Percentiles rank a stretch among this genome's conserved stretches.
phyloP scores from a whole-genome alignment of 108 stramenopile species.

The Nannochloropsis salina region DNA sequence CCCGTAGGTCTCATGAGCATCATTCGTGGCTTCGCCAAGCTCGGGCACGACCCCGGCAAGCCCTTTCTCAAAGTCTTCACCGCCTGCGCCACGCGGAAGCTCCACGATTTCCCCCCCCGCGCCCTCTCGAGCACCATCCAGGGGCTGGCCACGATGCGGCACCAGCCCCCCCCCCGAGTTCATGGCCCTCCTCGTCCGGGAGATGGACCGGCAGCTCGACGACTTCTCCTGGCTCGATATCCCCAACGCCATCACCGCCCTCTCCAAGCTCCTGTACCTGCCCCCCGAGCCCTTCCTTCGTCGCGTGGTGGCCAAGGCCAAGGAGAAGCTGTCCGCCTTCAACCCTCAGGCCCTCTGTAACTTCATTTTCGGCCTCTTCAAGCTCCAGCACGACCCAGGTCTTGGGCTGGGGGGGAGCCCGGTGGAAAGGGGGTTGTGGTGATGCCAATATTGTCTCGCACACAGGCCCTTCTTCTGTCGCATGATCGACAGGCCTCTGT shows the following conservation, averaged over 20 bases:
- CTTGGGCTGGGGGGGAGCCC: too few species aligned
- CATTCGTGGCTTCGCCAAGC: slow-evolving; percentile 2
- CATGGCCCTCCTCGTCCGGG: not conserved
- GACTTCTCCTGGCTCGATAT: not conserved
- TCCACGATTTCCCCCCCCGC: not conserved
- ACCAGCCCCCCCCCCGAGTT: not conserved
- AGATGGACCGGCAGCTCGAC: not conserved
- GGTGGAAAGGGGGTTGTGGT: too few species aligned
- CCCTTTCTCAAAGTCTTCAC: not conserved
- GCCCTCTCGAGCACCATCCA: not conserved
- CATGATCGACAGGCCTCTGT: not conserved
- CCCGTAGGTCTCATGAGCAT: not conserved
- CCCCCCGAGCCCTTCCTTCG: slow-evolving; percentile 3
- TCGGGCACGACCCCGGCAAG: not conserved
- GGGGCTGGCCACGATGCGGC: not conserved
- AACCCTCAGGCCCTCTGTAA: not conserved
- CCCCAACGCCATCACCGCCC: not conserved
- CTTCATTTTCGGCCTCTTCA: slow-evolving; percentile 9
- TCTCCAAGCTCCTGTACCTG: not conserved
- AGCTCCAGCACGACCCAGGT: not conserved
- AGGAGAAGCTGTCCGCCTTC: not conserved
- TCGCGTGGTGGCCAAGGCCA: not conserved
- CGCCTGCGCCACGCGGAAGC: not conserved
- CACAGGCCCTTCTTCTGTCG: not conserved
- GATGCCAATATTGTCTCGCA: not conserved